Percentiles rank a stretch among this genome's conserved stretches.
These are phyloP conservation scores for Paecilomyces formosus DNA, from an alignment of 2,329 filamentous ascomycete species.

Conservation along the genomic window DNA sequence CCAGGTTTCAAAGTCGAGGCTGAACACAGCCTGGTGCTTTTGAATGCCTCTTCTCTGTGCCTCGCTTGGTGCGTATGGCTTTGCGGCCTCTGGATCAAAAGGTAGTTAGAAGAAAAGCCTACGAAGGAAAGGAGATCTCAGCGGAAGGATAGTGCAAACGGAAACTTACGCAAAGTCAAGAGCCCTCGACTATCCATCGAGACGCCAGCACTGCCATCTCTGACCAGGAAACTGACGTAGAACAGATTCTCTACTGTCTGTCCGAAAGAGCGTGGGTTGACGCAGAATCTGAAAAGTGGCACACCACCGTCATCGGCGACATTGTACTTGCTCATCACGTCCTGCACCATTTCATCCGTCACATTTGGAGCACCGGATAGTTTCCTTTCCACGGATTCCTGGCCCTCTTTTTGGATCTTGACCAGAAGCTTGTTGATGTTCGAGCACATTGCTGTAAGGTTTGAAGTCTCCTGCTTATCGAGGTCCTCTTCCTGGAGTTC, in stretches of 20 bases:
- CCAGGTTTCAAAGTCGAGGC: slow-evolving; percentile 82
- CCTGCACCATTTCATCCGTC: slow-evolving; percentile 31
- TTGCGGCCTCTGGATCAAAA: slow-evolving; percentile 33
- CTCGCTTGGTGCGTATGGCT: slow-evolving; percentile 42
- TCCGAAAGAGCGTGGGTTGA: slow-evolving; percentile 84
- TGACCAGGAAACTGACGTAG: slow-evolving; percentile 88
- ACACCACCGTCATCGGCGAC: slow-evolving; percentile 64
- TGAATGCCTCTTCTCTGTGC: slow-evolving; percentile 47
- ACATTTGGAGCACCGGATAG: slow-evolving; percentile 22
- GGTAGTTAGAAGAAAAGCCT: slow-evolving; percentile 5
- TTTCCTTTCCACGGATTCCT: slow-evolving; percentile 43
- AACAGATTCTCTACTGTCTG: slow-evolving; percentile 97
- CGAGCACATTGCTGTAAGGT: slow-evolving; percentile 70
- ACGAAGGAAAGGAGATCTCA: not conserved
- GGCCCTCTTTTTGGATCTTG: slow-evolving; percentile 34
- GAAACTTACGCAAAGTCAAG: slow-evolving; percentile 68
- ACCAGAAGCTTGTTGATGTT: slow-evolving; percentile 60
- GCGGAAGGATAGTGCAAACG: not conserved
- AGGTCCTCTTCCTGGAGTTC: slow-evolving; percentile 69
- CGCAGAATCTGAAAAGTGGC: slow-evolving; percentile 74
- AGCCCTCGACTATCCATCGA: slow-evolving; percentile 63
- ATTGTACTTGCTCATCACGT: slow-evolving; percentile 57
- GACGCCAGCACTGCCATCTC: slow-evolving; percentile 74
- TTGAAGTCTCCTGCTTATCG: slow-evolving; percentile 66
- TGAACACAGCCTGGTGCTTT: slow-evolving; percentile 80